A percentile compares a stretch with the other conserved stretches of the same genome.
These are phyloP conservation scores for Aspergillus novofumigatus DNA, from an alignment of 2,329 filamentous ascomycete genomes.

Conservation along the genomic window DNA sequence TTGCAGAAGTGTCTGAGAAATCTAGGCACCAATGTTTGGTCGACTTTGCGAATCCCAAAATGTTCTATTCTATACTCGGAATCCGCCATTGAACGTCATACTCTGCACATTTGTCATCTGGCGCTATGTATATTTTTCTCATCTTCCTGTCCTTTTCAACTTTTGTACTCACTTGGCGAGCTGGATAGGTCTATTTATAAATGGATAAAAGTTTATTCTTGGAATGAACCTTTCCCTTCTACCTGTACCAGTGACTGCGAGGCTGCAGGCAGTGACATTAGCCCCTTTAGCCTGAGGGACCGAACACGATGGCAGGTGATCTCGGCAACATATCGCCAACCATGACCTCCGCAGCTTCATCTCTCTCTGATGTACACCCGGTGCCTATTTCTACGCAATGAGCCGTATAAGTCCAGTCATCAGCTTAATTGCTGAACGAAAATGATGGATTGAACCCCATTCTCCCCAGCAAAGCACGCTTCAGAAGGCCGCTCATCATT, in stretches of 20 bases:
- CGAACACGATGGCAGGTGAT: not conserved
- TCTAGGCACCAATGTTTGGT: not conserved
- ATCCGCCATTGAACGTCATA: not conserved
- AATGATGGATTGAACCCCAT: not conserved
- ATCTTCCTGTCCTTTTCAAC: not conserved
- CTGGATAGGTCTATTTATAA: slow-evolving; percentile 11
- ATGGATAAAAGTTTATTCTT: slow-evolving; percentile 11
- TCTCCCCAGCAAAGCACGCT: not conserved
- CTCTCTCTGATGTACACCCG: not conserved
- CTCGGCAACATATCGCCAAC: not conserved
- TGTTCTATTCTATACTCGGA: not conserved
- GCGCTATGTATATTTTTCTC: not conserved
- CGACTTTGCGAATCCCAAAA: not conserved
- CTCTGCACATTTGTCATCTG: not conserved
- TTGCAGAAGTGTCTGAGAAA: not conserved
- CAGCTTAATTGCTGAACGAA: not conserved
- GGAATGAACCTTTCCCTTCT: not conserved
- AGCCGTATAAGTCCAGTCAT: not conserved
- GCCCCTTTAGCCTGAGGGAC: not conserved
- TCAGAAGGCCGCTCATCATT: slow-evolving; percentile 1
- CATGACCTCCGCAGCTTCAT: not conserved
- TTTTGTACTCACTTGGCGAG: slow-evolving; percentile 7
- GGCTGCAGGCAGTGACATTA: not conserved
- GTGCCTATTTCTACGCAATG: not conserved
- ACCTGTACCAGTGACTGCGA: not conserved